Base-by-base conservation (phyloP, 2,329 filamentous ascomycete species). In the Penicillium olsonii region DNA sequence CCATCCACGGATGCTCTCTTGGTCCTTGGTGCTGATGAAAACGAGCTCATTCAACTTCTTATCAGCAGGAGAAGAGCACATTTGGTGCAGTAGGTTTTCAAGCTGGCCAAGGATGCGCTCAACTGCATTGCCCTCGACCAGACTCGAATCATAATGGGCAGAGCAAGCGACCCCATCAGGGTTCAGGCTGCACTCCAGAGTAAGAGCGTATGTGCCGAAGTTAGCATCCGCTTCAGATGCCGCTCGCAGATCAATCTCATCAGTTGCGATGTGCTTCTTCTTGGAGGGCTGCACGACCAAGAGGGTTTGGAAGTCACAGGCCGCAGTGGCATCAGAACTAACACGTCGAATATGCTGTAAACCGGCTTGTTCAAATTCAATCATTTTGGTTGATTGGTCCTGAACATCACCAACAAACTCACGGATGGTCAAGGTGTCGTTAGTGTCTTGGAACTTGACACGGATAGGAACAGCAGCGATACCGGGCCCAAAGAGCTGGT, bases 401-500 rank as follows among this genome's bases (percentile, higher is more conserved):
- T 55, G 43, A 1, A 39, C 22, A 20, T 39, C 37, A 10, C 22
- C 20, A 8, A 60, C 40, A 20, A 52, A 52, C 15, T 54, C 46
- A 8, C 44, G n/a, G 8, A 53, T 24, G 2, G 46, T 34, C 18
- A 48, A 41, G 4, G 48, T 37, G 4, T 37, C 42, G 14, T 50
- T 31, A n/a, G 48, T 31, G 11, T 53, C 47, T 5, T 35, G 37
- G 3, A 56, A 42, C 11, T 53, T 48, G 6, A 59, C 42, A 20
- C 37, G 37, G 8, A 39, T 4, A 3, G 56, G 58, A 6, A 54
- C 48, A 11, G 56, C 56, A 18, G 56, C 49, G 11, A 60, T 55
- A 20, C 48, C 53, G 4, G 56, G 54, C 0, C 56, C 56, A 12
- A 50, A 44, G 15, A 77, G 76, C 26, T 69, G 58, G 49, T 75